Evolutionary conservation across 2,329 filamentous ascomycete genomes (phyloP), one percentile per base, ranked within the genome.

Genomic region (Pseudogymnoascus sp.): DNA sequence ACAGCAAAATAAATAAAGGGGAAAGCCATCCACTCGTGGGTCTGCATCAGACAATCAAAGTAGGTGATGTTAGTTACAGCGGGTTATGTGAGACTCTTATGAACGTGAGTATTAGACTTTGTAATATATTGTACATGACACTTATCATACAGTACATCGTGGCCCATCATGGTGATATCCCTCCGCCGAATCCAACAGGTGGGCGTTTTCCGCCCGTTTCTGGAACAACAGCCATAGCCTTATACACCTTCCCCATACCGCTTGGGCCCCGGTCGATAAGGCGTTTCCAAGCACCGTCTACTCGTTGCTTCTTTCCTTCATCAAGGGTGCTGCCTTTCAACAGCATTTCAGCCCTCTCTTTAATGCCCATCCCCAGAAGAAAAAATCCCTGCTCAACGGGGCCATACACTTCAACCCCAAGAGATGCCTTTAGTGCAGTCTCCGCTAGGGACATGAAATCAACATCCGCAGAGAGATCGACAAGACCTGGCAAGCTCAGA

Each of bases 201-300:
- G 88, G 82, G 70, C 92, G 85, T 65, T 79, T 82, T 1, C 89
- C 88, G 37, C 81, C 83, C 67, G 89, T 90, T 75, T 93, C 89
- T 0, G 95, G 95, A 70, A 97, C 73, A 70, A 99, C 91, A 11
- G 93, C 90, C 82, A 99, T 82, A 23, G 86, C 93, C 77, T 97
- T 97, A 75, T 99, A 99, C 21, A 96, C 79, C 77, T 88, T 93
- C 0, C 95, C 95, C 95, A 99, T 99, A 0, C 92, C 93, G 61
- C 85, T 86, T 1, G 87, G 88, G 0, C 90, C 88, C 44, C 86
- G 81, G 74, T 96, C 93, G n/a, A 97, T 85, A 61, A 99, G 78
- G 65, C 95, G 81, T 77, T 85, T 88, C 85, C 91, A 96, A 0
- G 89, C 88, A 66, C 80, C 83, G 67, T 91, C 86, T 33, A 97